phyloP scores from a whole-genome alignment of 164 flowering plant species.

The Tinospora cordifolia region DNA sequence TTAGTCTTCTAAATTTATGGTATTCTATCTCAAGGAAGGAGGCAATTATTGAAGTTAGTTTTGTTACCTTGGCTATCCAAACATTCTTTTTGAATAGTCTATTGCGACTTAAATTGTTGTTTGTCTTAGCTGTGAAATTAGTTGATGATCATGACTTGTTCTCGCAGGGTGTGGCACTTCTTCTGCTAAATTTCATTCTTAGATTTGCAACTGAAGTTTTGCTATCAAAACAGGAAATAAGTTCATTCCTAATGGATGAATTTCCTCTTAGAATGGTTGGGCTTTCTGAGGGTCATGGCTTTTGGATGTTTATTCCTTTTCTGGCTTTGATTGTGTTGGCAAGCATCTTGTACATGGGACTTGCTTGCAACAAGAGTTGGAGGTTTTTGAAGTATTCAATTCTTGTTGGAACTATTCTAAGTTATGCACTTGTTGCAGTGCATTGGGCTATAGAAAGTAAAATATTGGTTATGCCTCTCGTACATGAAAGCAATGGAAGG shows the following conservation, averaged over 20 bases:
- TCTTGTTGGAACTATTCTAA: constrained; percentile 33
- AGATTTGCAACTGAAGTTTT: constrained; percentile 60
- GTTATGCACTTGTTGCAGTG: constrained; percentile 55
- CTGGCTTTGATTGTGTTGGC: constrained; percentile 43
- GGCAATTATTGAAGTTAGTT: constrained; percentile 51
- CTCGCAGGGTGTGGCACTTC: constrained; percentile 61
- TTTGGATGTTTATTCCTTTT: constrained; percentile 33
- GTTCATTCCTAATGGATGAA: constrained; percentile 39
- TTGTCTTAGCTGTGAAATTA: not conserved
- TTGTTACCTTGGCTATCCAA: constrained; percentile 4
- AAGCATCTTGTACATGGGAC: constrained; percentile 32
- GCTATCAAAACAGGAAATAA: constrained; percentile 72
- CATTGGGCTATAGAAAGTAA: constrained; percentile 66
- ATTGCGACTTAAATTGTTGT: not conserved
- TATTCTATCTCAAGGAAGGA: constrained; percentile 43
- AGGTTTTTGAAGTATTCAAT: constrained; percentile 30
- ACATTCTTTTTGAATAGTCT: constrained; percentile 3
- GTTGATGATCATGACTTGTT: constrained; percentile 3
- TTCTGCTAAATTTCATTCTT: constrained; percentile 42
- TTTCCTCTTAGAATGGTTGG: constrained; percentile 39
- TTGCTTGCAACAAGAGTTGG: constrained; percentile 21
- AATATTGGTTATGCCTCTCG: constrained; percentile 20
- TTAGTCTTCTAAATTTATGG: constrained; percentile 51
- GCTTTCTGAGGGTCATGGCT: constrained; percentile 26
- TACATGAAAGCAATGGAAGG: constrained; percentile 32